Base-by-base conservation (phyloP, 768 basidiomycete genomes). In the Trametes sanguinea region DNA sequence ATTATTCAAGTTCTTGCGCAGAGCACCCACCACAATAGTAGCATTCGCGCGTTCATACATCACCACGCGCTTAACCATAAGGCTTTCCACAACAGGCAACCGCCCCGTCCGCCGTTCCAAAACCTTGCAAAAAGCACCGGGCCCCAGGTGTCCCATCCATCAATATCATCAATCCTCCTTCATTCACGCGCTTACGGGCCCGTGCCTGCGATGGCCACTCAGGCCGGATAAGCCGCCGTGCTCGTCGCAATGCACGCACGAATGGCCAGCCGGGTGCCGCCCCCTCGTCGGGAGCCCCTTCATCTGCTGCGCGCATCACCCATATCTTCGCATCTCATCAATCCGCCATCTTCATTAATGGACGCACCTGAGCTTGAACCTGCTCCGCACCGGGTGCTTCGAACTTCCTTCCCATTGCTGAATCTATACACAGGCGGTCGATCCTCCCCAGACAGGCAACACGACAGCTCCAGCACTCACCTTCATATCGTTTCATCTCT, bases 191-290 rank as follows among this genome's bases (percentile, higher is more conserved):
- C 37, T 35, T 37, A 40, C 51, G 37, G 35, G 11, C 22, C 33
- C 51, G 54, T 56, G 45, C 54, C 54, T 56, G 54, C 54, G 54
- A 56, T 33, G 22, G 17, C 17, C 54, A 30, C 54, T 55, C 54
- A 4, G 43, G 13, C 30, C 43, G 44, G 13, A n/a, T 55, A 44
- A 55, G 30, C 43, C 54, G 27, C 54, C 54, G 54, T 33, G 44
- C 4, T 47, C 54, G 14, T 56, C 54, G 35, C 35, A 37, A 37
- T 11, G 6, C 6, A 37, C 51, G 40, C 42, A 22, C 52, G n/a
- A 27, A 6, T 35, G 6, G 14, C 29, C 40, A 16, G 14, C 29
- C 40, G 9, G 16, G 39, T 4, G 13, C 22, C 11, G 32, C 35
- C 35, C 5, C 52, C 52, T 9, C 27, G 27, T 37, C 11, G 10